Evolutionary conservation across 257 asterid species (phyloP), one percentile per base, ranked within the genome.

Genomic region (Lavandula angustifolia): DNA sequence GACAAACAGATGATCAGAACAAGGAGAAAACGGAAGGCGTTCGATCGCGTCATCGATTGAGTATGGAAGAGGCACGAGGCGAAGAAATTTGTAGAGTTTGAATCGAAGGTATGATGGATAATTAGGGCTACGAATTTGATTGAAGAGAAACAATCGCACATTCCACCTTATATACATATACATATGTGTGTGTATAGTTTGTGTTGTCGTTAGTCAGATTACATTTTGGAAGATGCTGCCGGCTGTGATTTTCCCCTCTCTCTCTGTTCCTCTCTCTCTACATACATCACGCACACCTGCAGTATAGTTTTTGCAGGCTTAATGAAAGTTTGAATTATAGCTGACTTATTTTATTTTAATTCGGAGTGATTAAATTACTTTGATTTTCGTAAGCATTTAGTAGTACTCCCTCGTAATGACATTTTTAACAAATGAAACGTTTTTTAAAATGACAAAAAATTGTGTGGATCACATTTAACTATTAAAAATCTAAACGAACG

Each of bases 1-100:
- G 27, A 58, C 9, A 33, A 18, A 51, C 61, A 74, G 0, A 68
- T 51, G 9, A 58, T 51, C 32, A 58, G 63, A 9, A 69, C 43
- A 49, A 63, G 29, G 18, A 63, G 27, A 27, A 74, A 10, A 2
- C 48, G 6, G 8, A 43, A 11, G 6, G n/a, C 5, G 11, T 12
- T 32, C 13, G n/a, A 32, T 33, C 34, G 41, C 17, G 38, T 58
- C 68, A 65, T 22, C 9, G 27, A 22, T 22, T 22, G 27, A 22
- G 27, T 22, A 22, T 22, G 27, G 27, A 22, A 22, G 27, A 22
- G 27, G 27, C 27, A 22, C 27, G 18, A 51, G 14, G 51, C 52
- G 5, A 13, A 47, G 1, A 47, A 13, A 47, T n/a, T n/a, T 47
- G 3, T 1, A 47, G 7, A n/a, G 4, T 12, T 12, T 47, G 42